Evolutionary conservation across 1,284 basidiomycete genomes (phyloP).

Genomic region (Coniferiporia sulphurascens): DNA sequence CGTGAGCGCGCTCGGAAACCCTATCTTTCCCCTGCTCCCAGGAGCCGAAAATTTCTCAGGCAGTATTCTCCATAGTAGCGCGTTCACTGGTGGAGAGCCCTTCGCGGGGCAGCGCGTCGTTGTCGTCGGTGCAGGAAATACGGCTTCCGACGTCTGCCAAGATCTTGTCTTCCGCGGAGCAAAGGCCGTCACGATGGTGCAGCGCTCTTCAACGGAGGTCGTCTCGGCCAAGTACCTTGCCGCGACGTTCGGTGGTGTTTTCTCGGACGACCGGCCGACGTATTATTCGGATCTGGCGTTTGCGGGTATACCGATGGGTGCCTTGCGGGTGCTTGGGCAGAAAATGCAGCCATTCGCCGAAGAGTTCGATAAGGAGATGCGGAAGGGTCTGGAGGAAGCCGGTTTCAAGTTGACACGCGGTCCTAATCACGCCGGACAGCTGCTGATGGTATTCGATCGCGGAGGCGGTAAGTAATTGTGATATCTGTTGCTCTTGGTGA

Average conservation of each 20-base stretch:
- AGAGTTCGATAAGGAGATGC: constrained; percentile 31
- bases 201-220: constrained; percentile 32
- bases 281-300: constrained; percentile 43
- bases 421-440: constrained; percentile 27
- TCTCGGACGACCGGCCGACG: constrained; percentile 36
- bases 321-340: constrained; percentile 33
- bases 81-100: constrained; percentile 26
- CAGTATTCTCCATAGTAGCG: constrained; percentile 27
- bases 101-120: constrained; percentile 33
- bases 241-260: constrained; percentile 27
- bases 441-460: constrained; percentile 26
- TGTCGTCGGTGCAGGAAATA: constrained; percentile 38
- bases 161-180: constrained; percentile 32
- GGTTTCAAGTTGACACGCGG: constrained; percentile 37
- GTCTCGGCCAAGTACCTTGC: constrained; percentile 27
- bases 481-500: neutral
- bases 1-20: constrained; percentile 32
- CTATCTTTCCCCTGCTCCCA: constrained; percentile 27
- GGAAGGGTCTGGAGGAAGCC: constrained; percentile 32
- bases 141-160: constrained; percentile 34
- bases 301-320: constrained; percentile 34
- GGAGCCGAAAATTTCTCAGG: constrained; percentile 30
- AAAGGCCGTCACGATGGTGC: constrained; percentile 35
- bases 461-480: constrained; percentile 25
- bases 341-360: constrained; percentile 27